These are phyloP conservation scores for Dianthus caryophyllus DNA, from an alignment of 148 eudicot genomes.

Conservation along the genomic window DNA sequence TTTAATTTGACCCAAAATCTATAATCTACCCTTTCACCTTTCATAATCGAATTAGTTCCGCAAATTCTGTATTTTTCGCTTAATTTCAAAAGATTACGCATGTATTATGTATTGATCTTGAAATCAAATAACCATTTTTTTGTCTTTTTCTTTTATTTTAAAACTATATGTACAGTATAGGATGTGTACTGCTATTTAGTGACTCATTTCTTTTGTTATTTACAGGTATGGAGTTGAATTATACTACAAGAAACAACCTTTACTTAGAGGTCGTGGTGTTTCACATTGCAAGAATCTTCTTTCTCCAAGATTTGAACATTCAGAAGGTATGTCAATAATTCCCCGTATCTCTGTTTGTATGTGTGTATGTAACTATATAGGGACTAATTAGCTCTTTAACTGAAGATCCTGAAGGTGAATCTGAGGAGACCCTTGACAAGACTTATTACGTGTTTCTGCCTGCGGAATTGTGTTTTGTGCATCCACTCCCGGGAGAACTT, in stretches of 20 bases:
- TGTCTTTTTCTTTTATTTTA: too few species aligned
- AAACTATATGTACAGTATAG: constrained; percentile 24
- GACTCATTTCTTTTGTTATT: constrained; percentile 23
- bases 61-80: too few species aligned
- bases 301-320: constrained; percentile 95
- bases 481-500: constrained; percentile 88
- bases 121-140: too few species aligned
- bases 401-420: constrained; percentile 65
- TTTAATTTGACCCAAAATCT: too few species aligned
- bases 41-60: too few species aligned
- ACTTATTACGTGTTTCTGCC: constrained; percentile 95
- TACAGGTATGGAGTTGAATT: constrained; percentile 93
- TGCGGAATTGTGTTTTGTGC: constrained; percentile 87
- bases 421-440: constrained; percentile 74
- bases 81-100: too few species aligned
- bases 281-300: constrained; percentile 99
- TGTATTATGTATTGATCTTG: too few species aligned
- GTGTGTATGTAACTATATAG: constrained; percentile 9
- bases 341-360: neutral
- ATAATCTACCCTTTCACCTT: too few species aligned
- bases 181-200: constrained; percentile 34
- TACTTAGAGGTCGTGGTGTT: constrained; percentile 93
- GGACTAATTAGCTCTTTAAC: constrained; percentile 21
- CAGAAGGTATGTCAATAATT: constrained; percentile 52
- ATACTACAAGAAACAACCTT: constrained; percentile 78